Conservation (phyloP, 2,329 filamentous ascomycete species). For the Cladophialophora carrionii region DNA sequence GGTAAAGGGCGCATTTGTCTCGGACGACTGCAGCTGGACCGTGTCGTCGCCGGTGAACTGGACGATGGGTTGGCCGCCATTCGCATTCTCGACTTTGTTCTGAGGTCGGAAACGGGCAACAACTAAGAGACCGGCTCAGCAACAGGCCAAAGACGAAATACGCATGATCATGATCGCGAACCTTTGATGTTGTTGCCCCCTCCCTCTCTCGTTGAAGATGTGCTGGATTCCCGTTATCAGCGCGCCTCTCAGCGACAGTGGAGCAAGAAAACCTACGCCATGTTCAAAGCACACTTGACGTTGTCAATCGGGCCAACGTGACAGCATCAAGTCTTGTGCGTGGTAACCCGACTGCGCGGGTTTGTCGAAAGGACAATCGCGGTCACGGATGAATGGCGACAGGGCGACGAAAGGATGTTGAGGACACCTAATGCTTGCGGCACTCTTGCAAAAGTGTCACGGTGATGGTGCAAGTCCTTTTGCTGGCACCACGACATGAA, state of each 20-base stretch:
- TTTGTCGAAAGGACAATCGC: not conserved
- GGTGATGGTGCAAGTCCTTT: not conserved
- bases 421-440: not conserved
- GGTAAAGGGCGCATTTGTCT: constrained; percentile 84
- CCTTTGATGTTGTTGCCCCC: constrained; percentile 58
- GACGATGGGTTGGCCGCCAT: constrained; percentile 90
- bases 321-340: constrained; percentile 29
- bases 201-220: constrained; percentile 40
- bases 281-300: constrained; percentile 15
- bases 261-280: constrained; percentile 28
- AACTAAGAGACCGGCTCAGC: constrained; percentile 58
- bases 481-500: constrained; percentile 8
- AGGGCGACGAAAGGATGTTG: not conserved
- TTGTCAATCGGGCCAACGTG: constrained; percentile 34
- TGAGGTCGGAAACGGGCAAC: constrained; percentile 97
- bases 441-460: not conserved
- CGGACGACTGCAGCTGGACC: constrained; percentile 74
- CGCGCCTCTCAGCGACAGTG: not conserved
- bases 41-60: constrained; percentile 86
- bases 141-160: not conserved
- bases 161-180: constrained; percentile 41
- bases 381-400: not conserved
- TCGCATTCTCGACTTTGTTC: constrained; percentile 89
- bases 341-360: constrained; percentile 23
- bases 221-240: constrained; percentile 35